Conservation (phyloP, 106 monocot species). For the Dioscorea zingiberensis region DNA sequence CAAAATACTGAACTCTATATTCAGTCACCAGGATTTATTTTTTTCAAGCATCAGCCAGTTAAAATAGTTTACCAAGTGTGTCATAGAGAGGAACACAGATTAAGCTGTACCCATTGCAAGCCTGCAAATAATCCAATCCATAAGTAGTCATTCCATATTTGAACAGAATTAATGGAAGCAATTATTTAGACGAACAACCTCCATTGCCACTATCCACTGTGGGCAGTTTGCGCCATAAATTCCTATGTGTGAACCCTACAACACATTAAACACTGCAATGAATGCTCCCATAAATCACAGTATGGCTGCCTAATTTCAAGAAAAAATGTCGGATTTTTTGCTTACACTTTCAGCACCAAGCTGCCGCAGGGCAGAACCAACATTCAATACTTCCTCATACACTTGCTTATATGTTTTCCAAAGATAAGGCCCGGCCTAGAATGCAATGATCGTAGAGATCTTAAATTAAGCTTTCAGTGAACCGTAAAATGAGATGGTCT, state of each 20-base stretch:
- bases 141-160: too few species aligned
- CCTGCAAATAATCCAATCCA: constrained; percentile 42
- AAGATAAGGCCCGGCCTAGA: constrained; percentile 64
- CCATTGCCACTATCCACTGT: constrained; percentile 85
- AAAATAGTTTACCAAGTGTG: constrained; percentile 54
- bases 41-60: too few species aligned
- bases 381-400: constrained; percentile 66
- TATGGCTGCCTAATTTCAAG: neutral
- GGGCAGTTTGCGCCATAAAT: constrained; percentile 96
- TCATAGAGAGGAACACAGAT: constrained; percentile 96
- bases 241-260: constrained; percentile 69
- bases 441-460: neutral
- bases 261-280: neutral
- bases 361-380: constrained; percentile 73
- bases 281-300: neutral
- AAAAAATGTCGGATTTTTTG: too few species aligned
- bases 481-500: too few species aligned
- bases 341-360: constrained; percentile 71
- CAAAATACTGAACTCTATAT: too few species aligned
- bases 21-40: too few species aligned
- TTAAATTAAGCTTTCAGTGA: neutral
- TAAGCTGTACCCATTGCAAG: constrained; percentile 94
- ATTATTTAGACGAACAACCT: constrained; percentile 36
- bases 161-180: neutral
- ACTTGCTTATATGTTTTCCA: constrained; percentile 85